These are phyloP conservation scores for Rosa multiflora DNA, from an alignment of 306 rosid genomes.

Conservation along the genomic window DNA sequence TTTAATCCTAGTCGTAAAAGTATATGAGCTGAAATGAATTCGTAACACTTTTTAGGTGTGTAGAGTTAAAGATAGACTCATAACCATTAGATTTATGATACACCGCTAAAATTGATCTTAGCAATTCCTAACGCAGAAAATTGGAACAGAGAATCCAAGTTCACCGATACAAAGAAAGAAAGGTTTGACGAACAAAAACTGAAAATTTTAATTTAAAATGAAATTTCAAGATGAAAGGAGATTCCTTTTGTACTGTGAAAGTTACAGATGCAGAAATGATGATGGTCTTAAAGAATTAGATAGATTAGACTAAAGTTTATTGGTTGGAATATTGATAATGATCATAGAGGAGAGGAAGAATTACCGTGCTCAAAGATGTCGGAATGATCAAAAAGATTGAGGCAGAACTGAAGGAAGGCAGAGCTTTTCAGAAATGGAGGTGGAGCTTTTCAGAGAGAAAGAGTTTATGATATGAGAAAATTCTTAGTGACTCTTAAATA, in stretches of 20 bases:
- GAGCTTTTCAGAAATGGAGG: slow-evolving; percentile 11
- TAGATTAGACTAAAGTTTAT: slow-evolving; percentile 23
- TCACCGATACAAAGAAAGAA: neutral
- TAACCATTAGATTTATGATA: neutral
- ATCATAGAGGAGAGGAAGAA: slow-evolving; percentile 30
- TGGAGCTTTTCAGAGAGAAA: slow-evolving; percentile 3
- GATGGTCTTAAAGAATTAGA: slow-evolving; percentile 22
- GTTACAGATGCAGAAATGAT: slow-evolving; percentile 38
- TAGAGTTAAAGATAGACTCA: neutral
- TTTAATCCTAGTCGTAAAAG: neutral
- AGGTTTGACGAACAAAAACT: neutral
- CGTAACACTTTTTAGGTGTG: neutral
- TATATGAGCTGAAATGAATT: neutral
- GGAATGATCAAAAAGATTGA: slow-evolving; percentile 1
- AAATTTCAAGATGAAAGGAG: neutral
- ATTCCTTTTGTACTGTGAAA: slow-evolving; percentile 20
- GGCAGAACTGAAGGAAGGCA: slow-evolving; percentile 9
- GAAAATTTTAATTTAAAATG: neutral
- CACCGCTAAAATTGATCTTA: neutral
- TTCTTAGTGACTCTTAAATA: neutral
- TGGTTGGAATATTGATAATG: slow-evolving; percentile 55
- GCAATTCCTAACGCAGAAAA: neutral
- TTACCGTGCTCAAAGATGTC: slow-evolving; percentile 15
- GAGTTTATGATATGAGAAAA: neutral
- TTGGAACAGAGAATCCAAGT: too few relatives aligned